Evolutionary conservation across 768 basidiomycete species (phyloP), one percentile per base, ranked within the genome.

Genomic region (Cyclocybe cylindracea): DNA sequence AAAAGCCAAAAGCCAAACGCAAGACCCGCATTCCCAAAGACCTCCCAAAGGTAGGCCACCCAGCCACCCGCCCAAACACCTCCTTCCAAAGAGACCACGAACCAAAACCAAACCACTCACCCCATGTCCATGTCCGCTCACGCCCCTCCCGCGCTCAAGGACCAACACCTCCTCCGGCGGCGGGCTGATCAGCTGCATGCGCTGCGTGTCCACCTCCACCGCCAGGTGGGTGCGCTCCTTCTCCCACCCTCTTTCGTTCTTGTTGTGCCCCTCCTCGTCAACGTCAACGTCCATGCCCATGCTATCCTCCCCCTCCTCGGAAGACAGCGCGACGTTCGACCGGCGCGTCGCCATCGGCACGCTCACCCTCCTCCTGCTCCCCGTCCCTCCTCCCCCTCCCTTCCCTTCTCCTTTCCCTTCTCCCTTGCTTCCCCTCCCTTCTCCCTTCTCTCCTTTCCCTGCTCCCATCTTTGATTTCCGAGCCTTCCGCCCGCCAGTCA

Each of bases 161-260:
- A 24, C 24, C 7, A 83, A 63, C 1, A 68, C 70, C 55, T 86
- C 84, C 56, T 86, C 84, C 2, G 84, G 84, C 2, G 84, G 84
- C 2, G 84, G 84, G 57, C 84, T 85, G 53, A 86, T 83, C 38
- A 72, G 62, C 54, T 70, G 67, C 51, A 66, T 58, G 60, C 70
- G 51, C 19, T 64, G 58, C 40, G 62, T 59, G 38, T 61, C 66
- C 6, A 63, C 44, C 41, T 53, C 49, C 11, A 31, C 37, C 34
- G 42, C 48, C 55, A 49, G 39, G 10, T n/a, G 18, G 39, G 39
- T 54, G 53, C 44, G 54, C 57, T 29, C 49, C 39, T 5, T 39
- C 53, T 19, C 39, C 42, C 10, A n/a, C n/a, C n/a, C n/a, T n/a
- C n/a, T n/a, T n/a, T n/a, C n/a, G n/a, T n/a, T n/a, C n/a, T n/a